Percentiles rank a stretch among this genome's conserved stretches.
phyloP scores from a whole-genome alignment of 23 red algal genomes.

The Gracilariopsis chorda region DNA sequence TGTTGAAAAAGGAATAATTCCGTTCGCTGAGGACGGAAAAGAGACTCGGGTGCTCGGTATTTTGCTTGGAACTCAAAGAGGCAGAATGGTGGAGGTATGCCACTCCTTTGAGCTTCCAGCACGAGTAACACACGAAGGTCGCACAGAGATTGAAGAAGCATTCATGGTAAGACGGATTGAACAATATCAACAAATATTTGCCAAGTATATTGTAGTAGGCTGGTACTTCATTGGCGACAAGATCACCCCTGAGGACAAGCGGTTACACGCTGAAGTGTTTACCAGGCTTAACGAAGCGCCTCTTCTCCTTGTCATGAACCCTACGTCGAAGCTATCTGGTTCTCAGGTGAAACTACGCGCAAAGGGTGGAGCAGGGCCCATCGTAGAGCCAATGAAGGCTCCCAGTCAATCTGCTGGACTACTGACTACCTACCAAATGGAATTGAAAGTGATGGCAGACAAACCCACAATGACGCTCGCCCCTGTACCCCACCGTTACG shows the following conservation, averaged over 20 bases:
- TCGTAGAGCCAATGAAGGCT: constrained; percentile 1
- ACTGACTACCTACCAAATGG: constrained; percentile 40
- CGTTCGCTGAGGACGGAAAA: not conserved
- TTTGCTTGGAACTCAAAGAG: constrained; percentile 69
- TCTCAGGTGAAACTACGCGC: not conserved
- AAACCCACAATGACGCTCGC: constrained; percentile 28
- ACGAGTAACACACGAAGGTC: not conserved
- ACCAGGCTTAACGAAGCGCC: constrained; percentile 43
- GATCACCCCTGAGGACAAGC: constrained; percentile 37
- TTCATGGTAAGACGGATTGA: constrained; percentile 69
- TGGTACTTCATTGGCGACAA: constrained; percentile 78
- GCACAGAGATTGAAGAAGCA: constrained; percentile 34
- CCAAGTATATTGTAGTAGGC: constrained; percentile 67
- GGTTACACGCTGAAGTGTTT: constrained; percentile 49
- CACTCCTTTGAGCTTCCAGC: constrained; percentile 78
- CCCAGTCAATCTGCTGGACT: constrained; percentile 1
- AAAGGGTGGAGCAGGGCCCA: not conserved
- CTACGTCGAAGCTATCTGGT: not conserved
- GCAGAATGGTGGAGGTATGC: constrained; percentile 75
- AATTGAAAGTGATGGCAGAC: constrained; percentile 32
- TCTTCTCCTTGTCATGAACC: constrained; percentile 46
- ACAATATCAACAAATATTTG: constrained; percentile 84
- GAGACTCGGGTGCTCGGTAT: constrained; percentile 64
- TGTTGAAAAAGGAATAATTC: not conserved
- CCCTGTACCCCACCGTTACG: constrained; percentile 57